Percentiles rank a stretch among this genome's conserved stretches.
Evolutionary conservation across 2,329 filamentous ascomycete genomes (phyloP).

Genomic region (Apiospora kogelbergensis): DNA sequence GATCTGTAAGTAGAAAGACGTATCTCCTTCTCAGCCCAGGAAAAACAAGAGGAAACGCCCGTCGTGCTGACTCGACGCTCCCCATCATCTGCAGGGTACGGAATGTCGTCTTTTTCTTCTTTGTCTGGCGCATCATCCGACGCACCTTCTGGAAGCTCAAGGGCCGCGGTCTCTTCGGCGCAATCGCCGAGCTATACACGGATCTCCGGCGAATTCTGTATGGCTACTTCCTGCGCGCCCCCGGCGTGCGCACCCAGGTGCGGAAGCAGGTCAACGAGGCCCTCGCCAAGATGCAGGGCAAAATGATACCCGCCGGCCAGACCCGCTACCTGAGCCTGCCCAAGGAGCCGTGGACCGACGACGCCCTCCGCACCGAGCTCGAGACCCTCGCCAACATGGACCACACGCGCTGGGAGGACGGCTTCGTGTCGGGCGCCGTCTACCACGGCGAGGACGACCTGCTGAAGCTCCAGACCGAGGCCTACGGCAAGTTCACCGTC

Average conservation of each 20-base stretch:
- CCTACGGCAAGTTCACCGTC: constrained; percentile 92
- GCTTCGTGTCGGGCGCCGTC: constrained; percentile 88
- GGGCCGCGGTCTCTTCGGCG: constrained; percentile 84
- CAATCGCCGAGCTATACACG: constrained; percentile 71
- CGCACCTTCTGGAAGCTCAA: constrained; percentile 81
- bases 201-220: constrained; percentile 73
- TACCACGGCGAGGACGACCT: constrained; percentile 90
- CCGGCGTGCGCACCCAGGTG: constrained; percentile 83
- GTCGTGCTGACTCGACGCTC: background rate
- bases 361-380: constrained; percentile 78
- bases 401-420: constrained; percentile 96
- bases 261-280: constrained; percentile 81
- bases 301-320: constrained; percentile 74
- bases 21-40: constrained; percentile 7
- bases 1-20: constrained; percentile 58
- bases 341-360: constrained; percentile 77
- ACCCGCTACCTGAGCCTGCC: constrained; percentile 76
- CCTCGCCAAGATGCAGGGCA: constrained; percentile 76
- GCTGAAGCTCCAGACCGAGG: constrained; percentile 83
- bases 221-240: constrained; percentile 80
- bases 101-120: constrained; percentile 86
- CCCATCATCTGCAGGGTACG: constrained; percentile 57
- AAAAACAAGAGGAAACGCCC: background rate
- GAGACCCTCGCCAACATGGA: constrained; percentile 79
- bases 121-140: constrained; percentile 80